Evolutionary conservation across 2,329 filamentous ascomycete species (phyloP).

Genomic region (Exophiala xenobiotica): DNA sequence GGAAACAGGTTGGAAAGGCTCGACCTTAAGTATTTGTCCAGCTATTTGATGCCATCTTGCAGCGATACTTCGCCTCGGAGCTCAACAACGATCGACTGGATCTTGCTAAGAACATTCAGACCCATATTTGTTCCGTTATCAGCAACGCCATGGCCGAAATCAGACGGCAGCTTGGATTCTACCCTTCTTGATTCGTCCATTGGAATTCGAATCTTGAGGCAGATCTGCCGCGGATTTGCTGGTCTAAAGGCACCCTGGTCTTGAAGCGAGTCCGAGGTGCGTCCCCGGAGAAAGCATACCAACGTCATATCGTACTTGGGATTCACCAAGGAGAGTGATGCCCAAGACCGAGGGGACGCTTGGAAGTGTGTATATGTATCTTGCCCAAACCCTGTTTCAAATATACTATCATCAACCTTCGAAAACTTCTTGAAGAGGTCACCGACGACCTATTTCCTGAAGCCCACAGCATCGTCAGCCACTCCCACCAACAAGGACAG

Average conservation of each 20-base stretch:
- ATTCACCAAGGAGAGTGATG: too few species aligned
- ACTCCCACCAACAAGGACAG: not conserved
- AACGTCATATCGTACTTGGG: constrained; percentile 18
- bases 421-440: not conserved
- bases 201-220: constrained; percentile 8
- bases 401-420: constrained; percentile 3
- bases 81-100: constrained; percentile 9
- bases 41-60: constrained; percentile 8
- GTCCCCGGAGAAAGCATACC: constrained; percentile 27
- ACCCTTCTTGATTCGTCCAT: constrained; percentile 13
- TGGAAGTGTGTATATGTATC: constrained; percentile 8
- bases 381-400: not conserved
- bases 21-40: constrained; percentile 4
- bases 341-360: not conserved
- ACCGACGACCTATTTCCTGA: not conserved
- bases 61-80: constrained; percentile 14
- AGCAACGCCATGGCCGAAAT: constrained; percentile 12
- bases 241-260: constrained; percentile 6
- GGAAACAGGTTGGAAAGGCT: constrained; percentile 1
- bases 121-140: constrained; percentile 20
- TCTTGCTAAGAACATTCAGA: not conserved
- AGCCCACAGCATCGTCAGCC: not conserved
- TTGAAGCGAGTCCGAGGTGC: constrained; percentile 4
- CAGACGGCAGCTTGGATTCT: constrained; percentile 8
- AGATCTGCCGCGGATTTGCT: constrained; percentile 28